phyloP scores from a whole-genome alignment of 331 rosid genomes.

The Acacia concinna region DNA sequence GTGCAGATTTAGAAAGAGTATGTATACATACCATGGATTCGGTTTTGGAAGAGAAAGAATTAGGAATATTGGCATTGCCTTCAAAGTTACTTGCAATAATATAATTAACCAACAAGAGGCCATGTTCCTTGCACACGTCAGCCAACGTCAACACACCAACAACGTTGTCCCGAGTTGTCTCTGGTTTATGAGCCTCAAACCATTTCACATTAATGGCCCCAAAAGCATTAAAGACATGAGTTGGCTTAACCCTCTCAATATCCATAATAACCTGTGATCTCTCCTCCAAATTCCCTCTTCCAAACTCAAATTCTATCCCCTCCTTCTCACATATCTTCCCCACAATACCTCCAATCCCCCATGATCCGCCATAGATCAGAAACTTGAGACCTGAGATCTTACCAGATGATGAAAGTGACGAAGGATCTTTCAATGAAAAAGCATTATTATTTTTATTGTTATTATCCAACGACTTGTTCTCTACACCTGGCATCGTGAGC shows the following conservation, averaged over 20 bases:
- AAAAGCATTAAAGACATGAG: conserved; percentile 68
- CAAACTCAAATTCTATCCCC: conserved; percentile 53
- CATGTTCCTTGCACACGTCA: conserved; percentile 57
- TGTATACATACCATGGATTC: conserved; percentile 56
- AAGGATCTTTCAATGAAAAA: conserved; percentile 13
- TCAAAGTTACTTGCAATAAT: conserved; percentile 56
- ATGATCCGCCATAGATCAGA: conserved; percentile 65
- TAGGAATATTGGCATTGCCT: conserved; percentile 45
- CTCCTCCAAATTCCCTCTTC: conserved; percentile 61
- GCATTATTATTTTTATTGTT: conserved; percentile 2
- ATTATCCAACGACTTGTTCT: conserved; percentile 32
- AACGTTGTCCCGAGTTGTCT: conserved; percentile 54
- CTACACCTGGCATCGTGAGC: conserved; percentile 61
- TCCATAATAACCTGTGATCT: conserved; percentile 54
- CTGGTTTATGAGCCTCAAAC: conserved; percentile 61
- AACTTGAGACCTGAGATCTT: conserved; percentile 18
- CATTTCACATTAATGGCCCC: conserved; percentile 64
- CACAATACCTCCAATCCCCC: conserved; percentile 69
- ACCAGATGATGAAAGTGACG: neutral
- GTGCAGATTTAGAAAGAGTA: neutral
- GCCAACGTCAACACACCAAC: conserved; percentile 57
- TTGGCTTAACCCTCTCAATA: conserved; percentile 55
- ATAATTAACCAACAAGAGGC: conserved; percentile 55
- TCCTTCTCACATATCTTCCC: conserved; percentile 63
- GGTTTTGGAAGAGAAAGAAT: conserved; percentile 62